A percentile compares a stretch with the other conserved stretches of the same genome.
Conservation (phyloP, 2,329 filamentous ascomycete genomes). For the Esteya vermicola region DNA sequence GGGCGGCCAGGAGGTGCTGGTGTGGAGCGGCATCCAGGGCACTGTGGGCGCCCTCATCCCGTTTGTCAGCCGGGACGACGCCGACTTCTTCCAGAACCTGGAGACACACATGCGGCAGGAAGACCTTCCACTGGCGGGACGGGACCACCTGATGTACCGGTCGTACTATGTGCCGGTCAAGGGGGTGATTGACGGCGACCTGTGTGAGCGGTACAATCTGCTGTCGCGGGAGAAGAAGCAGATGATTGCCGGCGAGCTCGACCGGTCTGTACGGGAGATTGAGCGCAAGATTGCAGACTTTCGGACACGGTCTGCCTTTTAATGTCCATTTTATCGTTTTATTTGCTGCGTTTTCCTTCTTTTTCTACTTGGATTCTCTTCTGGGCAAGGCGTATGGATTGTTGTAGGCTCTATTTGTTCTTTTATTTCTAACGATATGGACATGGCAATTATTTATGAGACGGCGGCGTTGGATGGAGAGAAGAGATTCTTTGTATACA, state of each 20-base stretch:
- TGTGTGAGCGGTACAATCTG: conserved; percentile 82
- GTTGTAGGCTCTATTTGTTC: too few species aligned
- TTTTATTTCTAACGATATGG: background rate
- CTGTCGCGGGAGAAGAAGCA: conserved; percentile 81
- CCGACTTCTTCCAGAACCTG: conserved; percentile 93
- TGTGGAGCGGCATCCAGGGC: conserved; percentile 91
- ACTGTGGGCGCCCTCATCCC: conserved; percentile 89
- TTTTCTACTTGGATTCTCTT: background rate
- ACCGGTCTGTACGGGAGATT: conserved; percentile 81
- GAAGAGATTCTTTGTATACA: too few species aligned
- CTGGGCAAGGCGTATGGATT: background rate
- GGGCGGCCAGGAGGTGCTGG: conserved; percentile 76
- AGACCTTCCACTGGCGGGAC: conserved; percentile 74
- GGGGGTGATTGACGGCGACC: conserved; percentile 89
- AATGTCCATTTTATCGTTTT: conserved; percentile 7
- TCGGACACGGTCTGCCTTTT: conserved; percentile 45
- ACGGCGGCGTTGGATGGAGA: too few species aligned
- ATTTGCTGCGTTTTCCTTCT: background rate
- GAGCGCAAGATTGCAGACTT: conserved; percentile 82
- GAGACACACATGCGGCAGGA: conserved; percentile 79
- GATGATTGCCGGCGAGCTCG: conserved; percentile 86
- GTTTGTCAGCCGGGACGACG: conserved; percentile 80
- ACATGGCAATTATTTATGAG: background rate
- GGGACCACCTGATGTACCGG: conserved; percentile 91
- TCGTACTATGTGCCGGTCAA: conserved; percentile 95